Base-by-base conservation (phyloP, 202 grass and related monocot species). In the Saccharum hybrid region DNA sequence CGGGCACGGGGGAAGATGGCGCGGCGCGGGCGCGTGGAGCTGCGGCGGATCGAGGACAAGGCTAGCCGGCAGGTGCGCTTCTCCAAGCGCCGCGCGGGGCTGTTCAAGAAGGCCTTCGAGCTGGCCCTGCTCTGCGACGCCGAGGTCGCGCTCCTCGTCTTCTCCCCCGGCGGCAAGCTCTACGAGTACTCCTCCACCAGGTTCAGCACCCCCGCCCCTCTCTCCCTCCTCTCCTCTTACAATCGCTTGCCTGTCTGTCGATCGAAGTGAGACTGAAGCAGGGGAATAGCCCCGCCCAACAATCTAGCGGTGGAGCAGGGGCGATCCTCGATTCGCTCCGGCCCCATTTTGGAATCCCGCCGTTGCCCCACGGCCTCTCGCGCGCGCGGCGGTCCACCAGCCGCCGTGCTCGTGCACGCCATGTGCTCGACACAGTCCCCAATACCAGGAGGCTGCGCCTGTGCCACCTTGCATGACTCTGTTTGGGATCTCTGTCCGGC, bases 51-150 rank as follows among this genome's bases (percentile, higher is more conserved):
- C 75, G 90, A 94, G 87, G 87, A 94, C 82, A 90, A 88, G 85
- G 82, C 85, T 26, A 92, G 87, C 76, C 85, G 92, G 4, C 92
- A 94, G 72, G 92, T 94, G 34, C 87, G 86, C 68, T 94, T 94
- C 86, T 89, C 92, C 16, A 94, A 94, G 84, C 74, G 92, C 72
- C 82, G 86, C 46, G 19, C 83, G 69, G 92, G 86, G 13, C 92
- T 94, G 7, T 92, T 95, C 72, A 95, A 95, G 68, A 95, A 95
- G 83, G 93, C 93, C 6, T 90, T 84, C 81, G 93, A 94, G 82
- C 93, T 94, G 39, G 71, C 88, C 10, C 82, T 94, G 15, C 90
- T 0, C 52, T 94, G 88, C 49, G 92, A 94, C 72, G 92, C 86
- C 56, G 89, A 94, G 86, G 92, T 94, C 65, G 89, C 89, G 43